These are phyloP conservation scores for Colletotrichum gigasporum DNA, from an alignment of 2,329 filamentous ascomycete genomes.

Conservation along the genomic window DNA sequence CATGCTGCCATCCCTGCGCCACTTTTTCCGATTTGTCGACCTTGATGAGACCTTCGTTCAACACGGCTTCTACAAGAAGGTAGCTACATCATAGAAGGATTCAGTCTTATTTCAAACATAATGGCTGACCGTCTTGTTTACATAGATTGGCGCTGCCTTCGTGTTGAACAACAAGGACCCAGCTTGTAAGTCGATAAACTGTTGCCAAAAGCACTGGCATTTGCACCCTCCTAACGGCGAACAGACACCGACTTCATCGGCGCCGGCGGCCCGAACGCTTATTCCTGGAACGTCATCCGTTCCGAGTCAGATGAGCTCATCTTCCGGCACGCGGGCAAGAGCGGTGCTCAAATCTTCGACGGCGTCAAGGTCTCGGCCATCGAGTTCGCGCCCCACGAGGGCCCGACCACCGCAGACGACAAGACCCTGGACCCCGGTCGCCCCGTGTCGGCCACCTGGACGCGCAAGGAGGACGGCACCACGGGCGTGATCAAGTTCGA, in stretches of 20 bases:
- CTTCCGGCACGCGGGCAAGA: slow-evolving; percentile 50
- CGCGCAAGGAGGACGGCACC: slow-evolving; percentile 42
- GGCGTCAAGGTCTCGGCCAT: slow-evolving; percentile 46
- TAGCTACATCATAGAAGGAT: too few relatives aligned
- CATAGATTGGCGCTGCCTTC: slow-evolving; percentile 49
- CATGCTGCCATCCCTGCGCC: slow-evolving; percentile 48
- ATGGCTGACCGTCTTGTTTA: neutral
- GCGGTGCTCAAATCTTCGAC: slow-evolving; percentile 53
- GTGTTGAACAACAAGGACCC: slow-evolving; percentile 45
- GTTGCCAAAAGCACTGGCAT: neutral
- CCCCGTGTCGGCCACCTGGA: slow-evolving; percentile 48
- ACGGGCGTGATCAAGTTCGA: slow-evolving; percentile 53
- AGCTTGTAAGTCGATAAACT: slow-evolving; percentile 40
- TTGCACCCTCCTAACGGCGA: neutral
- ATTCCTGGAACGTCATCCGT: slow-evolving; percentile 57
- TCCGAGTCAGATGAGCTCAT: slow-evolving; percentile 56
- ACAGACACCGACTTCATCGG: slow-evolving; percentile 54
- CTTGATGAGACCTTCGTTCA: slow-evolving; percentile 48
- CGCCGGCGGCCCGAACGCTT: slow-evolving; percentile 46
- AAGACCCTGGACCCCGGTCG: slow-evolving; percentile 35
- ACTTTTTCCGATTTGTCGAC: slow-evolving; percentile 55
- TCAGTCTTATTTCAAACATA: too few relatives aligned
- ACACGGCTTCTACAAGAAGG: slow-evolving; percentile 53
- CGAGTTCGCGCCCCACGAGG: slow-evolving; percentile 37
- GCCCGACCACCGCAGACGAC: neutral